These are phyloP conservation scores for Pochonia chlamydosporia DNA, from an alignment of 2,329 filamentous ascomycete species.

Conservation along the genomic window DNA sequence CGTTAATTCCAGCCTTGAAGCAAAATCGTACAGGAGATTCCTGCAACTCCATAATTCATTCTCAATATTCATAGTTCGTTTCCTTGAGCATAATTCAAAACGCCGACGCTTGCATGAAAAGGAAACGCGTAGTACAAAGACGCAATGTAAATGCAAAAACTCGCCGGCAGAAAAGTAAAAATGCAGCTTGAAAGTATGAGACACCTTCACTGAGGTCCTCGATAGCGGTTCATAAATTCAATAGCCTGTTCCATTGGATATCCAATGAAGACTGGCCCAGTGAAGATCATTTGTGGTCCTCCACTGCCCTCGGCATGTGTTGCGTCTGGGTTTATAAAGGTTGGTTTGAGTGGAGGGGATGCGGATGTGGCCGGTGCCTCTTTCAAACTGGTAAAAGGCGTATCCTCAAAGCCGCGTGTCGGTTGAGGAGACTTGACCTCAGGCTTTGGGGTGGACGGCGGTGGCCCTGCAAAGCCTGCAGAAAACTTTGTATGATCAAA, in stretches of 20 bases:
- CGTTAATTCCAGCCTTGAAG: background rate
- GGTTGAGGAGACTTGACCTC: constrained; percentile 10
- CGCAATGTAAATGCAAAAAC: background rate
- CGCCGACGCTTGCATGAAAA: constrained; percentile 9
- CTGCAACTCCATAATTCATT: background rate
- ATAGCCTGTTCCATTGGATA: constrained; percentile 82
- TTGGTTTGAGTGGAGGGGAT: constrained; percentile 31
- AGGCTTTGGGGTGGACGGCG: constrained; percentile 9
- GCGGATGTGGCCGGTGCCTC: constrained; percentile 10
- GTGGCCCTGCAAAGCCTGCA: constrained; percentile 25
- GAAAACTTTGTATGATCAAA: constrained; percentile 47
- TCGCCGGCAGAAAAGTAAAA: constrained; percentile 4
- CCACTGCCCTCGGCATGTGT: constrained; percentile 23
- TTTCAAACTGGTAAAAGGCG: constrained; percentile 16
- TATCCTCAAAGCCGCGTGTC: constrained; percentile 8
- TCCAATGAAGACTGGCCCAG: constrained; percentile 89
- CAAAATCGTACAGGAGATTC: background rate
- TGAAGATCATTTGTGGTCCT: constrained; percentile 73
- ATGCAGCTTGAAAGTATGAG: constrained; percentile 2
- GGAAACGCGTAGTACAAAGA: constrained; percentile 5
- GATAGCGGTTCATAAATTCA: constrained; percentile 61
- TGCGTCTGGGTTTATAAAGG: constrained; percentile 44
- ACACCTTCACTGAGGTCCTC: constrained; percentile 19
- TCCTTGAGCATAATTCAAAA: background rate
- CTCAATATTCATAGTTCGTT: background rate